Evolutionary conservation across 139 green algal genomes (phyloP).

Genomic region (Dunaliella sp.): DNA sequence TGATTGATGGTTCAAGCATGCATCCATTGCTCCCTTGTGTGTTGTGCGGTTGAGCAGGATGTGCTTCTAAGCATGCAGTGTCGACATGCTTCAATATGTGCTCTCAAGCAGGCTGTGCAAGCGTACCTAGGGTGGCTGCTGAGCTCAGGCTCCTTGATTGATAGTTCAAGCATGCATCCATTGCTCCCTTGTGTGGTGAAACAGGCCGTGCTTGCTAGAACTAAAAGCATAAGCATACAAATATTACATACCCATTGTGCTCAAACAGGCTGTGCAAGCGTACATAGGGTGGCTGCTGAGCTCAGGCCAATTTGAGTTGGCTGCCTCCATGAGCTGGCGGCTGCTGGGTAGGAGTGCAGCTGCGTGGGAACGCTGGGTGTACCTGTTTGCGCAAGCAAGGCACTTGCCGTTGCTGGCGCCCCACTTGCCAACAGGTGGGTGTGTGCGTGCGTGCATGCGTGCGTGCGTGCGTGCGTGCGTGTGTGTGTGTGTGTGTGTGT

Average conservation of each 20-base stretch:
- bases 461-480: neutral
- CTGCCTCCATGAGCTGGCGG: conserved; percentile 30
- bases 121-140: conserved; percentile 11
- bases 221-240: too few species aligned
- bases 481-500: neutral
- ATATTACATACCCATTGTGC: neutral
- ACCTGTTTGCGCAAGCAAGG: conserved; percentile 64
- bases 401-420: conserved; percentile 75
- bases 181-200: too few species aligned
- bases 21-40: neutral
- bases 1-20: neutral
- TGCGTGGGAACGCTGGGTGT: conserved; percentile 49
- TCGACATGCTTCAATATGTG: neutral
- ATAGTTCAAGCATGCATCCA: neutral
- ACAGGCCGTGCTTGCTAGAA: neutral
- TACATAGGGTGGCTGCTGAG: conserved; percentile 45
- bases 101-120: conserved; percentile 15
- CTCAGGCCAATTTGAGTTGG: conserved; percentile 24
- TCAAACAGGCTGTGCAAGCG: conserved; percentile 20
- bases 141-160: neutral
- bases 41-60: too few species aligned
- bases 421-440: conserved; percentile 63
- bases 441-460: neutral
- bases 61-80: too few species aligned
- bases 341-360: conserved; percentile 47